These are phyloP conservation scores for Picochlorum sp. DNA, from an alignment of 139 green algal species.

Conservation along the genomic window DNA sequence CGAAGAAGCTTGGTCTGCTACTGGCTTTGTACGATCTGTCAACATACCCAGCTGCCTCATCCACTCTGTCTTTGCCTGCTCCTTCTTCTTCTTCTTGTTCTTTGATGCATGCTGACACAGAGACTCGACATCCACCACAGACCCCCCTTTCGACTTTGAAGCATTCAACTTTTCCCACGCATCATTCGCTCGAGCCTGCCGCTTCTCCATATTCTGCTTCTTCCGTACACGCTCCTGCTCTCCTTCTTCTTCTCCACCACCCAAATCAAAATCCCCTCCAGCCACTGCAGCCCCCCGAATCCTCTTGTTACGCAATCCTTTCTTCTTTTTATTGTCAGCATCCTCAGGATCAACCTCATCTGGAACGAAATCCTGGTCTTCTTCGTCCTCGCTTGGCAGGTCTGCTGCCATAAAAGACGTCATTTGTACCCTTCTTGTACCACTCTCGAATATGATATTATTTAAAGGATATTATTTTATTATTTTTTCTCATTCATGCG, in stretches of 20 bases:
- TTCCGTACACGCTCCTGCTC: slow-evolving; percentile 12
- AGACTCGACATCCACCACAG: slow-evolving; percentile 4
- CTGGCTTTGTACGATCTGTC: slow-evolving; percentile 5
- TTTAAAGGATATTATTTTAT: not conserved
- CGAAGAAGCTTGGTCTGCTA: not conserved
- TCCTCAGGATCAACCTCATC: slow-evolving; percentile 27
- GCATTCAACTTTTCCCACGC: slow-evolving; percentile 33
- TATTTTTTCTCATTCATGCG: too few relatives aligned
- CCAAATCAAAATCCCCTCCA: slow-evolving; percentile 22
- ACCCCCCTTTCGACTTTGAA: not conserved
- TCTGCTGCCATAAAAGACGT: slow-evolving; percentile 21
- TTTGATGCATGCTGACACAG: slow-evolving; percentile 16
- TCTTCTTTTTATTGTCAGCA: slow-evolving; percentile 7
- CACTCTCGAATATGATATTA: not conserved
- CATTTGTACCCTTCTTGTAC: slow-evolving; percentile 12
- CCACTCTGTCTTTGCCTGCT: slow-evolving; percentile 13
- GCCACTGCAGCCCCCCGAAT: slow-evolving; percentile 21
- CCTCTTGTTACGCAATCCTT: slow-evolving; percentile 5
- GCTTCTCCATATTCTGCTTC: slow-evolving; percentile 16
- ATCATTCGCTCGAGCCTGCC: slow-evolving; percentile 29
- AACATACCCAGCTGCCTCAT: slow-evolving; percentile 33
- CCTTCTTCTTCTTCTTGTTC: slow-evolving; percentile 1
- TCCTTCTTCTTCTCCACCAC: slow-evolving; percentile 8
- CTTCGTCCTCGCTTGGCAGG: slow-evolving; percentile 53
- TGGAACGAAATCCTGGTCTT: slow-evolving; percentile 65